Evolutionary conservation across 2,329 filamentous ascomycete species (phyloP), one percentile per base, ranked within the genome.

Genomic region (Trichoderma harzianum): DNA sequence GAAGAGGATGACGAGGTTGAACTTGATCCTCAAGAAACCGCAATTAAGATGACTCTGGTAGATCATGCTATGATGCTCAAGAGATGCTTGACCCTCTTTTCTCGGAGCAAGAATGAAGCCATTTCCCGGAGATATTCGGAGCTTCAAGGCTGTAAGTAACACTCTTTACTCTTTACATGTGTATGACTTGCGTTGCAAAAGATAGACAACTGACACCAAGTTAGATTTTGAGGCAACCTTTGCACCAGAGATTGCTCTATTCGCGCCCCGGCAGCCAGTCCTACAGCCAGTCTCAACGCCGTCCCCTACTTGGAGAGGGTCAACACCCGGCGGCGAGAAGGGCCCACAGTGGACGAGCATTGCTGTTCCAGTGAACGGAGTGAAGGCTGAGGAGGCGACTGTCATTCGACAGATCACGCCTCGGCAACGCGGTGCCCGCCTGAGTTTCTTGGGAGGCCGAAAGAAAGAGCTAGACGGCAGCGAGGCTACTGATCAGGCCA

Each of bases 41-140:
- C 94, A 1, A 90, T 98, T 75, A 92, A 92, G 78, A 92, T 95
- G 79, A 93, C 94, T 0, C 86, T 98, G 34, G 88, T 97, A 55
- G 96, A 98, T 77, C 95, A 98, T 80, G 93, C 94, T 3, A 88
- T 97, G 72, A 91, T 93, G 80, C 90, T 98, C 76, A 94, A 95
- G 83, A 90, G 93, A 74, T 95, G 93, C 77, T 82, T 98, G 74
- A 86, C 86, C 5, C 86, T 90, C 76, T 93, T 93, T 80, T 86
- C 87, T 72, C 89, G 88, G 80, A 90, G 86, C 83, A 87, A 81
- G 51, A 89, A 88, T 80, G 89, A 85, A 80, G 86, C 83, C 81
- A 89, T 88, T 79, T 85, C 81, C 76, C 84, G 82, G 73, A 84
- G 83, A 58, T 84, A 88, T 36, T 86, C 88, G 77, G 89, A 92